Evolutionary conservation across 2,329 filamentous ascomycete genomes (phyloP).

Genomic region (Didymella pinodella): DNA sequence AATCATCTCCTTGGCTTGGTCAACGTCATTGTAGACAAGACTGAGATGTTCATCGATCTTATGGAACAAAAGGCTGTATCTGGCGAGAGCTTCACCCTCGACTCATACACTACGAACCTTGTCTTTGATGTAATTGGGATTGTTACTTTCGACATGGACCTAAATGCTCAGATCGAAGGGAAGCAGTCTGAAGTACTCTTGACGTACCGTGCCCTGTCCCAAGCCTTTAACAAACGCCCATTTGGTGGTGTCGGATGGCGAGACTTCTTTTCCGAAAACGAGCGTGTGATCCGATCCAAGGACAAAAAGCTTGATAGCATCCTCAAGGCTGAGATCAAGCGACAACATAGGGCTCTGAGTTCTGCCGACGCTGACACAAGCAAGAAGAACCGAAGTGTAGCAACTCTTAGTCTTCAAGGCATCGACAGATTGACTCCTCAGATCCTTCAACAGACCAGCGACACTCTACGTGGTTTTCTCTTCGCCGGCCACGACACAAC

Average conservation of each 20-base stretch:
- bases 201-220: constrained; percentile 27
- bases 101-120: constrained; percentile 27
- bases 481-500: constrained; percentile 48
- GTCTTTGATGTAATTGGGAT: constrained; percentile 35
- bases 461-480: constrained; percentile 48
- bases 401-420: constrained; percentile 26
- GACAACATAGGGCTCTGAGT: constrained; percentile 19
- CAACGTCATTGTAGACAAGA: constrained; percentile 39
- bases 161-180: constrained; percentile 28
- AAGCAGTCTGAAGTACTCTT: constrained; percentile 25
- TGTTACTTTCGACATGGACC: constrained; percentile 28
- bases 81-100: constrained; percentile 22
- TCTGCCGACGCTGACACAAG: not conserved
- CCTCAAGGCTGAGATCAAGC: constrained; percentile 25
- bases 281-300: constrained; percentile 20
- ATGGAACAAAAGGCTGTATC: constrained; percentile 26
- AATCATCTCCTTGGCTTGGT: constrained; percentile 26
- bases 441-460: constrained; percentile 43
- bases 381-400: constrained; percentile 18
- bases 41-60: constrained; percentile 31
- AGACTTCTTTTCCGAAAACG: constrained; percentile 28
- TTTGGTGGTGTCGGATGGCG: constrained; percentile 24
- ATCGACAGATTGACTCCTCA: constrained; percentile 28
- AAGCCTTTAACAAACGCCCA: constrained; percentile 28
- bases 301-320: constrained; percentile 27